phyloP scores from a whole-genome alignment of 768 basidiomycete species.

The Serendipita sp. region DNA sequence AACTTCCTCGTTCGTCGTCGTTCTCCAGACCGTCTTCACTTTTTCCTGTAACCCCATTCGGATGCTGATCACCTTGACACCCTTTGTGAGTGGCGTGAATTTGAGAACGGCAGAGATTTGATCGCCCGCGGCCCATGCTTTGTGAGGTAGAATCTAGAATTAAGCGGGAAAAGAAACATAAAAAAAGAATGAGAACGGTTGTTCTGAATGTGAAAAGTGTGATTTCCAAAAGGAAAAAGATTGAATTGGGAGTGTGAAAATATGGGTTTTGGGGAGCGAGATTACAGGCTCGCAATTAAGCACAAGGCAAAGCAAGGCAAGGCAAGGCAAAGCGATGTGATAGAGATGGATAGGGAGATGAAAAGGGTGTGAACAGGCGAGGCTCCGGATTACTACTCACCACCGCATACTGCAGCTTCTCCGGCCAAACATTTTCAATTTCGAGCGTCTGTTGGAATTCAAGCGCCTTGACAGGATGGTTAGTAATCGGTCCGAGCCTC shows the following conservation, averaged over 20 bases:
- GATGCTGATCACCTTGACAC: conserved; percentile 53
- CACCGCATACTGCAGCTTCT: conserved; percentile 89
- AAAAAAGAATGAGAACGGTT: too few species aligned
- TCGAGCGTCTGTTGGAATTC: conserved; percentile 95
- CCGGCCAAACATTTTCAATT: conserved; percentile 94
- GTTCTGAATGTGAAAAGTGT: too few species aligned
- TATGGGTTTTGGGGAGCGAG: neutral
- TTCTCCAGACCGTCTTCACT: conserved; percentile 41
- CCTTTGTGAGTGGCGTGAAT: conserved; percentile 75
- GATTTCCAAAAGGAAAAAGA: neutral
- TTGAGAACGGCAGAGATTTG: conserved; percentile 66
- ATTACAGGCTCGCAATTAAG: neutral
- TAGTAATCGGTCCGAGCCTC: neutral
- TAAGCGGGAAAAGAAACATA: conserved; percentile 9
- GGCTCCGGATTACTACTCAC: neutral
- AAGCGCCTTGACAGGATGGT: conserved; percentile 31
- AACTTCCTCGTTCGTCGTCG: conserved; percentile 42
- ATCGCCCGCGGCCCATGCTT: conserved; percentile 89
- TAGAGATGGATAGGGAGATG: too few species aligned
- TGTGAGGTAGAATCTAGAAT: conserved; percentile 63
- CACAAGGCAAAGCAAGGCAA: neutral
- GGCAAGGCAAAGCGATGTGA: too few species aligned
- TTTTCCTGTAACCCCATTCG: conserved; percentile 59
- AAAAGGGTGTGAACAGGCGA: neutral
- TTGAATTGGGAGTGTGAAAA: neutral